phyloP scores from a whole-genome alignment of 768 basidiomycete species.

The Psilocybe tampanensis region DNA sequence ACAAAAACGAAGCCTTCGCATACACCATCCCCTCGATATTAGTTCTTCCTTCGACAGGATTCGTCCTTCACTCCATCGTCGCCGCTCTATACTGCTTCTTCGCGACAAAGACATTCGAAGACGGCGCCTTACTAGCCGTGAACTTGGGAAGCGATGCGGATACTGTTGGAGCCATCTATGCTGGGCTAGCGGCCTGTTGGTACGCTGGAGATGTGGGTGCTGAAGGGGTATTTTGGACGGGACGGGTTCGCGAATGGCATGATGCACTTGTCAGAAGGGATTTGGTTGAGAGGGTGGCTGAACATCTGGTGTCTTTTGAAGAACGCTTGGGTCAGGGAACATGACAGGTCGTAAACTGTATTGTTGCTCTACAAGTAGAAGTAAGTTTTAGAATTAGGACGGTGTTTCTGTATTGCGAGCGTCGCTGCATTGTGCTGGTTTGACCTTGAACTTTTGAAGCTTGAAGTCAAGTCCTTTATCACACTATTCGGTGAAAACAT shows the following conservation, averaged over 20 bases:
- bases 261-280: slow-evolving; percentile 31
- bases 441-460: too few relatives aligned
- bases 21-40: slow-evolving; percentile 32
- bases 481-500: too few relatives aligned
- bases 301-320: slow-evolving; percentile 33
- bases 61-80: slow-evolving; percentile 40
- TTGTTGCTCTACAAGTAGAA: too few relatives aligned
- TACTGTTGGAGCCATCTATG: slow-evolving; percentile 48
- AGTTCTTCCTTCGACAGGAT: slow-evolving; percentile 40
- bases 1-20: slow-evolving; percentile 16
- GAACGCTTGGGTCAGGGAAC: too few relatives aligned
- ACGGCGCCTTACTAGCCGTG: slow-evolving; percentile 45
- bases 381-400: too few relatives aligned
- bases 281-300: slow-evolving; percentile 37
- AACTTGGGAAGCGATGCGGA: slow-evolving; percentile 48
- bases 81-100: slow-evolving; percentile 50
- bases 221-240: slow-evolving; percentile 37
- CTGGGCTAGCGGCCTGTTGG: slow-evolving; percentile 47
- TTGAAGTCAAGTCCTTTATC: too few relatives aligned
- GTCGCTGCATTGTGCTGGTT: too few relatives aligned
- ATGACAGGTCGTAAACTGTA: too few relatives aligned
- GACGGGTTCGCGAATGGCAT: slow-evolving; percentile 37
- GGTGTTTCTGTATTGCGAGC: too few relatives aligned
- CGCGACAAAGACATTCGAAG: slow-evolving; percentile 43
- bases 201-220: slow-evolving; percentile 32